Evolutionary conservation across 768 basidiomycete species (phyloP).

Genomic region (Neoboletus magnificus): DNA sequence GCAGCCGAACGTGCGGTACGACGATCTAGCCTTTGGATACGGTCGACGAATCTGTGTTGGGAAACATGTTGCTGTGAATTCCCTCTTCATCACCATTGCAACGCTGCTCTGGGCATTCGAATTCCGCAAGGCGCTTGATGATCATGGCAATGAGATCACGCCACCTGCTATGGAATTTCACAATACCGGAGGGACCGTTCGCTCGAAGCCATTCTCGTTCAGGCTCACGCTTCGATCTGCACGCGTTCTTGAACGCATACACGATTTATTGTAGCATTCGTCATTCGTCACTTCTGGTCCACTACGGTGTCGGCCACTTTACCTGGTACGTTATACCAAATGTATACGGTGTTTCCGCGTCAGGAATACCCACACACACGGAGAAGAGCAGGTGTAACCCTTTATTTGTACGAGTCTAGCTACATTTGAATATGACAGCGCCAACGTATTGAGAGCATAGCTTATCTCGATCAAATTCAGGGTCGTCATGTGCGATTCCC

Average conservation of each 20-base stretch:
- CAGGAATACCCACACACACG: neutral
- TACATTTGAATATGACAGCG: neutral
- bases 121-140: conserved; percentile 5
- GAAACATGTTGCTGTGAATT: conserved; percentile 3
- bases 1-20: conserved; percentile 1
- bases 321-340: neutral
- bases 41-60: conserved; percentile 13
- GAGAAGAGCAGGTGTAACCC: neutral
- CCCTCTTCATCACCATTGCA: conserved; percentile 8
- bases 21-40: conserved; percentile 11
- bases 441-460: neutral
- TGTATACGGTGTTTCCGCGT: neutral
- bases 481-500: neutral
- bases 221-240: neutral
- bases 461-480: neutral
- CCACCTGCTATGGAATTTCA: conserved; percentile 7
- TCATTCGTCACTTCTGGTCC: too few species aligned
- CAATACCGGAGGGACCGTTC: conserved; percentile 2
- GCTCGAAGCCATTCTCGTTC: conserved; percentile 6
- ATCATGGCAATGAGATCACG: conserved; percentile 3
- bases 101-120: conserved; percentile 8
- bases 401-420: neutral
- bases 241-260: neutral
- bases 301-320: neutral
- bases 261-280: neutral